These are phyloP conservation scores for Epichloe uncinata DNA, from an alignment of 2,329 filamentous ascomycete genomes.

Conservation along the genomic window DNA sequence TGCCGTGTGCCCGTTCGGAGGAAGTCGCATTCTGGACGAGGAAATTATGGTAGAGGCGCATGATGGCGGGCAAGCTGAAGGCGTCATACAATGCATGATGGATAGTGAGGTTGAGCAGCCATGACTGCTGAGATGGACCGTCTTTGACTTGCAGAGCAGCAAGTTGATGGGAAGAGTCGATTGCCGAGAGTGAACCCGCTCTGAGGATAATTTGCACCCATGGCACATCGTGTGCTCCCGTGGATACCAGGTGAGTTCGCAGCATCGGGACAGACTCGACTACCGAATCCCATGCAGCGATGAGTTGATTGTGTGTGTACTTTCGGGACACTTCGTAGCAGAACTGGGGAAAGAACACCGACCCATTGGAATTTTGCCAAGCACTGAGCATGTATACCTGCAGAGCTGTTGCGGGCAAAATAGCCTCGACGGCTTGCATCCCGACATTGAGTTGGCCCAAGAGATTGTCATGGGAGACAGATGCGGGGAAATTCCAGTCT, in stretches of 20 bases:
- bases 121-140: constrained; percentile 4
- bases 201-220: constrained; percentile 50
- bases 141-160: constrained; percentile 10
- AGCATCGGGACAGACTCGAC: constrained; percentile 47
- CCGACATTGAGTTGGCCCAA: constrained; percentile 28
- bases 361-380: constrained; percentile 56
- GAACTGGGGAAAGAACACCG: constrained; percentile 64
- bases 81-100: constrained; percentile 88
- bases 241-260: constrained; percentile 51
- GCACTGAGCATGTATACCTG: constrained; percentile 69
- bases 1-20: constrained; percentile 1
- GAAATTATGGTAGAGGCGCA: constrained; percentile 21
- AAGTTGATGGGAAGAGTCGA: constrained; percentile 10
- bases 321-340: constrained; percentile 36
- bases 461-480: constrained; percentile 25
- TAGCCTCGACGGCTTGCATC: constrained; percentile 32
- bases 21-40: not conserved
- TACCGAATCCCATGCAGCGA: constrained; percentile 48
- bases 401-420: constrained; percentile 61
- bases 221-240: constrained; percentile 29
- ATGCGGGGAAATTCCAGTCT: constrained; percentile 18
- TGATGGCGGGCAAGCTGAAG: constrained; percentile 55
- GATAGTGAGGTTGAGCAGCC: constrained; percentile 42
- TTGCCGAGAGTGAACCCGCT: not conserved
- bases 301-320: constrained; percentile 27